These are phyloP conservation scores for Hypoxylon sp. DNA, from an alignment of 2,329 filamentous ascomycete species.

Conservation along the genomic window DNA sequence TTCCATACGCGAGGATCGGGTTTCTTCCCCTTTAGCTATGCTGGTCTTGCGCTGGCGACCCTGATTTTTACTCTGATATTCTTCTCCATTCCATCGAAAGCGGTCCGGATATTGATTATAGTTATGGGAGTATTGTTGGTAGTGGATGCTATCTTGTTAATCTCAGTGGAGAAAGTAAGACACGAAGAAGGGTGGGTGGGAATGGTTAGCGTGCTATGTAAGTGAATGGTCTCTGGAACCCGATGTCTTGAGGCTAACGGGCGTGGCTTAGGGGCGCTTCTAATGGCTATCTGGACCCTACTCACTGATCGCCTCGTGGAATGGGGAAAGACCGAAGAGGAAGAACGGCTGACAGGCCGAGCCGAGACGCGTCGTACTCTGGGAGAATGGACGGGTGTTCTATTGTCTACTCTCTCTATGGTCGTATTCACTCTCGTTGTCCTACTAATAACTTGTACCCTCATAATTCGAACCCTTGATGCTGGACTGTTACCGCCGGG, in stretches of 20 bases:
- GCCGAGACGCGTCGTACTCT: constrained; percentile 87
- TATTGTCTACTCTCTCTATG: constrained; percentile 80
- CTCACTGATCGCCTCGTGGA: constrained; percentile 84
- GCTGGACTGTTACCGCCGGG: constrained; percentile 81
- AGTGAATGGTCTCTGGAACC: constrained; percentile 40
- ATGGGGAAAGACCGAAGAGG: constrained; percentile 94
- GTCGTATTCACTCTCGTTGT: constrained; percentile 76
- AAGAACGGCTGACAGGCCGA: constrained; percentile 90
- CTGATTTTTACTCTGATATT: constrained; percentile 85
- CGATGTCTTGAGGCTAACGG: constrained; percentile 30
- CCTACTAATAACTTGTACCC: constrained; percentile 82
- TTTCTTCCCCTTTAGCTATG: constrained; percentile 90
- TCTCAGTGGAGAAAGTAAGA: constrained; percentile 80
- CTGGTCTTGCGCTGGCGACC: constrained; percentile 82
- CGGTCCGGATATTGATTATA: constrained; percentile 80
- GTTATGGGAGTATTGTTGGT: constrained; percentile 77
- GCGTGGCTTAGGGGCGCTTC: constrained; percentile 70
- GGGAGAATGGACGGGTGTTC: constrained; percentile 85
- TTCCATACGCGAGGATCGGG: constrained; percentile 91
- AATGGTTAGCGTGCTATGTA: constrained; percentile 83
- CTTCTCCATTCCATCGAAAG: constrained; percentile 86
- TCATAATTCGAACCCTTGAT: constrained; percentile 86
- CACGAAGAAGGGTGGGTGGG: constrained; percentile 93
- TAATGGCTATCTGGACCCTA: constrained; percentile 85
- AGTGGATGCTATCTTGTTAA: constrained; percentile 83